Conservation (phyloP, 75 land plant species). For the Gnetum montanum region DNA sequence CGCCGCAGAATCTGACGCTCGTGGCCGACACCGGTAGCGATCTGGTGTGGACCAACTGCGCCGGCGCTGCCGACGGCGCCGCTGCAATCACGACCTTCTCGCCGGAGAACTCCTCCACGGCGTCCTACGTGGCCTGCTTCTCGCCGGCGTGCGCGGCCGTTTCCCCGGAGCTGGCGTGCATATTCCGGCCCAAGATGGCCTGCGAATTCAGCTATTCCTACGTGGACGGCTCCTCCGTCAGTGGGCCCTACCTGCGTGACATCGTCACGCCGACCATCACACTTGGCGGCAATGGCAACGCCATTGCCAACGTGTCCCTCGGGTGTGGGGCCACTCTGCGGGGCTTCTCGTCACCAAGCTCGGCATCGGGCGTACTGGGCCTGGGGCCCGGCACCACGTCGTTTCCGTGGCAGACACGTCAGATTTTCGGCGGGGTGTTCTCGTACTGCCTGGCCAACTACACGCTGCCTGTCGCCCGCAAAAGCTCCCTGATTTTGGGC, state of each 20-base stretch:
- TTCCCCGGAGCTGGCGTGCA: slow-evolving; percentile 11
- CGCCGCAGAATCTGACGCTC: slow-evolving; percentile 33
- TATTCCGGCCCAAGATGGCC: slow-evolving; percentile 12
- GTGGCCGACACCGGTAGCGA: slow-evolving; percentile 71
- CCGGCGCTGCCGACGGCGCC: background rate
- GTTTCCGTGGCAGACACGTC: slow-evolving; percentile 18
- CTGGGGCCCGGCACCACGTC: slow-evolving; percentile 41
- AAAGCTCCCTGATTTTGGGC: slow-evolving; percentile 52
- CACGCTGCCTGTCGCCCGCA: slow-evolving; percentile 17
- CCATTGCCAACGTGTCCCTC: slow-evolving; percentile 12
- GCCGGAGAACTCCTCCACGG: slow-evolving; percentile 18
- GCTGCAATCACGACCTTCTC: slow-evolving; percentile 4
- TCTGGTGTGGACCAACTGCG: slow-evolving; percentile 63
- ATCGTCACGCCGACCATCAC: slow-evolving; percentile 18
- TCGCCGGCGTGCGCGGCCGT: slow-evolving; percentile 13
- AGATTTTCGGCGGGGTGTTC: slow-evolving; percentile 26
- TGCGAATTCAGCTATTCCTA: slow-evolving; percentile 29
- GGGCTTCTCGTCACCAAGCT: slow-evolving; percentile 8
- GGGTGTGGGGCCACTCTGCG: slow-evolving; percentile 19
- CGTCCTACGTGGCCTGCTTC: slow-evolving; percentile 17
- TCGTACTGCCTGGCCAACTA: slow-evolving; percentile 62
- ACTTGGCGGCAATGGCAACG: slow-evolving; percentile 1
- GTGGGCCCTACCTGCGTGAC: slow-evolving; percentile 30
- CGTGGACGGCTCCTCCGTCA: slow-evolving; percentile 23
- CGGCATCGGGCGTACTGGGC: slow-evolving; percentile 42